Evolutionary conservation across 176 grass and related monocot species (phyloP), one percentile per base, ranked within the genome.

Genomic region (Juncus effusus): DNA sequence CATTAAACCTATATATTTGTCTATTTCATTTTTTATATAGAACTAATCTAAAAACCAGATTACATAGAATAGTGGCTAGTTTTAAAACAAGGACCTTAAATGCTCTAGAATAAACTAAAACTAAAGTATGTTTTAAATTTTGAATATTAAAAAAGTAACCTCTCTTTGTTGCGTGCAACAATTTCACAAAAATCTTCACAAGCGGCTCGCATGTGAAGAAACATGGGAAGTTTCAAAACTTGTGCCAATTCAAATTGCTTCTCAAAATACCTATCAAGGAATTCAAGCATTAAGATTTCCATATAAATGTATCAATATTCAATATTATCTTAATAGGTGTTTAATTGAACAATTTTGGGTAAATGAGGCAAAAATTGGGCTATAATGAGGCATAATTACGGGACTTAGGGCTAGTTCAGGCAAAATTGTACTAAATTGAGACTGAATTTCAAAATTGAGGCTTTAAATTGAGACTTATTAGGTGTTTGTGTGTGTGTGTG

Each of bases 171-270:
- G 60, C 16, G 65, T 35, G 83, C 55, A 40, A 99, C 54, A 61
- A 99, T 87, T 71, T 99, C 64, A 73, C 88, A 89, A 40, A 93
- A 99, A 71, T 99, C 94, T 77, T 87, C 85, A 80, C 80, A 85
- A 54, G 94, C 88, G 89, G 88, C 88, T 16, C 85, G 80, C 94
- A 99, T 99, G 65, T 93, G 94, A 72, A 99, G 78, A 93, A 99
- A 99, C 88, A 99, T 89, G 40, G 94, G 94, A 36, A 99, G 51
- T 59, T 93, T 93, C 73, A 93, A 77, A 57, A 75, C 72, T 78
- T 92, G 80, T 59, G 94, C 94, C 77, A 99, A 81, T 62, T 99
- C 88, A 63, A 99, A 93, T 69, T 93, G 85, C 71, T 89, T 99
- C 59, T 89, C 75, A 57, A 99, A 99, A 42, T 99, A 89, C 83